Evolutionary conservation across 805 yeast genomes (phyloP).

Genomic region (Wickerhamomyces queroliae): DNA sequence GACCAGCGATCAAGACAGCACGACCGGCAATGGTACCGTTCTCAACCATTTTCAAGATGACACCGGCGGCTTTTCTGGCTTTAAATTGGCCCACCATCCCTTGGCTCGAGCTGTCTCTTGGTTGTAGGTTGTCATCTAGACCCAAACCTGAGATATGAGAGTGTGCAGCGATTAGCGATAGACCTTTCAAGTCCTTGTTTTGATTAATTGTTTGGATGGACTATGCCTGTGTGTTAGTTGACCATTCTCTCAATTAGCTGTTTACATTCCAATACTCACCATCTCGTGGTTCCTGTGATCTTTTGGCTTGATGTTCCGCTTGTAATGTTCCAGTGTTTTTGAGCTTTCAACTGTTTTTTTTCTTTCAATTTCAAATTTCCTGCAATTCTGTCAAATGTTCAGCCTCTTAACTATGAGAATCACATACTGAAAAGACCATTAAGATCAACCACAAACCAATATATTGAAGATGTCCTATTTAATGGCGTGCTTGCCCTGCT

Average conservation of each 20-base stretch:
- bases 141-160: conserved; percentile 97
- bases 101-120: conserved; percentile 66
- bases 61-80: conserved; percentile 96
- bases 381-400: conserved; percentile 5
- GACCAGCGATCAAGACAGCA: conserved; percentile 94
- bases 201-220: conserved; percentile 38
- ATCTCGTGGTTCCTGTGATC: not conserved
- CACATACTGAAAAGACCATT: too few species aligned
- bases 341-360: not conserved
- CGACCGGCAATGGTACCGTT: conserved; percentile 95
- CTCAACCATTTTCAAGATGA: conserved; percentile 86
- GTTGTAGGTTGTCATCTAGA: conserved; percentile 85
- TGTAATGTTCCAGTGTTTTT: not conserved
- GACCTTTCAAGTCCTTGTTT: conserved; percentile 47
- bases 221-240: conserved; percentile 11
- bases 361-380: not conserved
- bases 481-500: conserved; percentile 14
- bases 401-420: too few species aligned
- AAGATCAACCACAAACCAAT: not conserved
- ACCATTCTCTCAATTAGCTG: too few species aligned
- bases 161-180: conserved; percentile 92
- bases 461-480: conserved; percentile 7
- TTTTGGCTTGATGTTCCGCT: not conserved
- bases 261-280: not conserved
- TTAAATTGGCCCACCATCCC: conserved; percentile 98